Percentiles rank a stretch among this genome's conserved stretches.
Conservation (phyloP, 1,284 basidiomycete species). For the Chalciporus sp. region DNA sequence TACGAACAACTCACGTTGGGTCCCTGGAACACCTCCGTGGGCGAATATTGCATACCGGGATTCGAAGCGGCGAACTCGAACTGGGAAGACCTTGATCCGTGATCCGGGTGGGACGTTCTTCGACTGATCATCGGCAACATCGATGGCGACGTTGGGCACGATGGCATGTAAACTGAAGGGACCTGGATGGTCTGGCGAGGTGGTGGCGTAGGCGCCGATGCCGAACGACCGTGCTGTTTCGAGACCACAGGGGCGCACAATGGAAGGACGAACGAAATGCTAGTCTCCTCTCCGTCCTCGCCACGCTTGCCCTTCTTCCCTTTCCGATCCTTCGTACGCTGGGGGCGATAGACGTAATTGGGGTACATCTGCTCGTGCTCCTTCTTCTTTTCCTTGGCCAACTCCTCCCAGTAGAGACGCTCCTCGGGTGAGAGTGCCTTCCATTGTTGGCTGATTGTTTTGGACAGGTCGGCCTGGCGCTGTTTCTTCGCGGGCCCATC, state of each 20-base stretch:
- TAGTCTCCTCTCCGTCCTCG: constrained; percentile 51
- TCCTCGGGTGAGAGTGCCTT: constrained; percentile 62
- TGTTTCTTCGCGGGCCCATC: constrained; percentile 49
- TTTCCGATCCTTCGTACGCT: constrained; percentile 61
- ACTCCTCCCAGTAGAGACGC: constrained; percentile 62
- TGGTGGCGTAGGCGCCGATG: constrained; percentile 57
- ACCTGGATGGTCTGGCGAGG: constrained; percentile 63
- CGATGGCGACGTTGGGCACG: constrained; percentile 67
- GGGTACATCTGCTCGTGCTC: constrained; percentile 67
- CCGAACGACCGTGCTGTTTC: constrained; percentile 50
- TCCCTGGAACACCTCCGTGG: constrained; percentile 23
- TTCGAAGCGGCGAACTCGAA: constrained; percentile 49
- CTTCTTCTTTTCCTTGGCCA: constrained; percentile 60
- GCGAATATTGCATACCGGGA: constrained; percentile 34
- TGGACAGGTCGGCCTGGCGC: constrained; percentile 65
- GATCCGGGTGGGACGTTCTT: constrained; percentile 51
- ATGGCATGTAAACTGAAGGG: constrained; percentile 63
- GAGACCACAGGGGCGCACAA: constrained; percentile 34
- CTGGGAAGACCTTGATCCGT: constrained; percentile 41
- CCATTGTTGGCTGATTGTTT: constrained; percentile 78
- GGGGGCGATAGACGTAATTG: constrained; percentile 75
- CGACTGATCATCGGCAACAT: constrained; percentile 59
- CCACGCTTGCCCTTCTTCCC: constrained; percentile 45
- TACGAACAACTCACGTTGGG: constrained; percentile 25
- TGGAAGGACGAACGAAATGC: constrained; percentile 60